A percentile compares a stretch with the other conserved stretches of the same genome.
These are phyloP conservation scores for Fusarium fracticaudum DNA, from an alignment of 2,329 filamentous ascomycete species.

Conservation along the genomic window DNA sequence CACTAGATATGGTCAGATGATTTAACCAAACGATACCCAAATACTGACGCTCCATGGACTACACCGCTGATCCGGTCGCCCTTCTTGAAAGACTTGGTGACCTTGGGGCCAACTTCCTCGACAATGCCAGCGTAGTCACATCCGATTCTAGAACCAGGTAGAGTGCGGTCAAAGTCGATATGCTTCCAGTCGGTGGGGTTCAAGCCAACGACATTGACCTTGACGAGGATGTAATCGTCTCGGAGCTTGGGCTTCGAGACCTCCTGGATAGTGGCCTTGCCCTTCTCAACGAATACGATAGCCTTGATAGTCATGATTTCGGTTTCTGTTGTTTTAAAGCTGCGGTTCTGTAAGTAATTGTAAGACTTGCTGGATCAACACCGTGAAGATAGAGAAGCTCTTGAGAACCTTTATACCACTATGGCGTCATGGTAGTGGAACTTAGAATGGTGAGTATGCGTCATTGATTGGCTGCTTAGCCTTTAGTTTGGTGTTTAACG, in stretches of 20 bases:
- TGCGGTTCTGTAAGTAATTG: not conserved
- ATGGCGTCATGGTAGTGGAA: not conserved
- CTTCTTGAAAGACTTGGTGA: conserved; percentile 51
- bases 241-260: conserved; percentile 8
- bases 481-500: not conserved
- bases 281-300: conserved; percentile 6
- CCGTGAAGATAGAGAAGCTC: not conserved
- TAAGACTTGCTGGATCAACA: not conserved
- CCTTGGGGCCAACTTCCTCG: conserved; percentile 54
- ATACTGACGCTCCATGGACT: conserved; percentile 16
- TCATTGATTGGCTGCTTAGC: not conserved
- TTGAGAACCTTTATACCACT: not conserved
- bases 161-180: conserved; percentile 29
- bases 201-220: conserved; percentile 46
- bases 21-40: not conserved
- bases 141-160: conserved; percentile 43
- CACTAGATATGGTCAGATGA: not conserved
- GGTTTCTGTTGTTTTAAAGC: not conserved
- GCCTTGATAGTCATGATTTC: conserved; percentile 9
- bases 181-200: conserved; percentile 50
- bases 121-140: conserved; percentile 61
- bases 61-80: conserved; percentile 56
- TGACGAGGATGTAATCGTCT: conserved; percentile 45
- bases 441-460: not conserved
- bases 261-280: conserved; percentile 4